Base-by-base conservation (phyloP, 1,139 yeast genomes). In the Lodderomyces pseudojiufengensis region DNA sequence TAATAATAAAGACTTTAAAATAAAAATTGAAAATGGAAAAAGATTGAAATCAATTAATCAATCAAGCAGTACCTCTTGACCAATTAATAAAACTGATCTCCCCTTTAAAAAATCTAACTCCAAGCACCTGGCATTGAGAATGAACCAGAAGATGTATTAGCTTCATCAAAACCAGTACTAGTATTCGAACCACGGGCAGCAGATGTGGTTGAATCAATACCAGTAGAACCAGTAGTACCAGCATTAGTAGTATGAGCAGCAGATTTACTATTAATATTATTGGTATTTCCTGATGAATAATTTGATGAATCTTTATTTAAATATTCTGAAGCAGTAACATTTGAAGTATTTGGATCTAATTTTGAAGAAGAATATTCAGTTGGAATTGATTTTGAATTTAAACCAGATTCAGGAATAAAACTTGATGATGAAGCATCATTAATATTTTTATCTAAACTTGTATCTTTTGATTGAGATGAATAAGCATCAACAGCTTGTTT, bases 41-140 rank as follows among this genome's bases (percentile, higher is more conserved):
- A n/a, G n/a, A n/a, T n/a, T n/a, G n/a, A n/a, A n/a, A n/a, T n/a
- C n/a, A n/a, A n/a, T n/a, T n/a, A n/a, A n/a, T n/a, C n/a, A n/a
- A n/a, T n/a, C n/a, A n/a, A n/a, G n/a, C 20, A 18, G 20, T 18
- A 18, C 20, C 20, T 18, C 20, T 18, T n/a, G n/a, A n/a, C n/a
- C n/a, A n/a, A n/a, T n/a, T n/a, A n/a, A n/a, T n/a, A n/a, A n/a
- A n/a, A n/a, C n/a, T n/a, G n/a, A n/a, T n/a, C n/a, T n/a, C n/a
- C n/a, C n/a, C n/a, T n/a, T n/a, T n/a, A n/a, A n/a, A n/a, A n/a
- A n/a, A n/a, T 18, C 7, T 18, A 18, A 18, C 26, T 30, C 46
- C 46, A 43, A 12, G 40, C 25, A 10, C 46, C 46, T 27, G 46
- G 46, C 46, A 43, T 43, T 15, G 32, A 27, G 32, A 34, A 40